Evolutionary conservation across 306 rosid genomes (phyloP), one percentile per base, ranked within the genome.

Genomic region (Luffa aegyptiaca): DNA sequence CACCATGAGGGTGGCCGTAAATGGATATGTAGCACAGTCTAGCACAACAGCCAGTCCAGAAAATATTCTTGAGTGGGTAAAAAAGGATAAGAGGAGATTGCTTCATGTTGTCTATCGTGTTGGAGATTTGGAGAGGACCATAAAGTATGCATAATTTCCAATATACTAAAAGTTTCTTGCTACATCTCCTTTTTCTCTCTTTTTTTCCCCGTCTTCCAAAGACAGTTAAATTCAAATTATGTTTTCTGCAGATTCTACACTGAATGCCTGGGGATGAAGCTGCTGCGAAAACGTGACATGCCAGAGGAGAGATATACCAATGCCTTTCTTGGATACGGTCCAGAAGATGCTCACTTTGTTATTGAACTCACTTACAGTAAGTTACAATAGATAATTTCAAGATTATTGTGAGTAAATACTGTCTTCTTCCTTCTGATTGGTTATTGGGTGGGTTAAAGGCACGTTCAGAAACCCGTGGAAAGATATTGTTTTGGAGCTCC

Each of bases 251-350:
- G 98, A 86, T 91, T 93, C 87, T 93, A 91, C 84, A 87, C 87
- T 0, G 98, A 93, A 83, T 91, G 97, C 75, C 84, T 93, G 14
- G 97, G 97, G 81, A 91, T 93, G 97, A 91, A 91, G 84, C 79
- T 93, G 86, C 88, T 93, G 66, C 83, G 98, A 80, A 86, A 84
- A 75, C 95, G 92, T 20, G 97, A 93, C 87, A 88, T 88, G 83
- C 91, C 93, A 6, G 98, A 93, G 80, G 90, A 87, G 82, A 90
- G 89, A 86, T 91, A 90, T 82, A 91, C 92, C 7, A 93, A 93
- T 79, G 97, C 87, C 33, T 93, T 91, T 86, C 95, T 93, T 83
- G 97, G 98, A 82, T 93, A 88, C 61, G 98, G 98, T 41, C 98
- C 87, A 12, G 98, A 93, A 88, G 92, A 91, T 88, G 87, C 92